These are phyloP conservation scores for Canna indica DNA, from an alignment of 176 grass and related monocot species.

Conservation along the genomic window DNA sequence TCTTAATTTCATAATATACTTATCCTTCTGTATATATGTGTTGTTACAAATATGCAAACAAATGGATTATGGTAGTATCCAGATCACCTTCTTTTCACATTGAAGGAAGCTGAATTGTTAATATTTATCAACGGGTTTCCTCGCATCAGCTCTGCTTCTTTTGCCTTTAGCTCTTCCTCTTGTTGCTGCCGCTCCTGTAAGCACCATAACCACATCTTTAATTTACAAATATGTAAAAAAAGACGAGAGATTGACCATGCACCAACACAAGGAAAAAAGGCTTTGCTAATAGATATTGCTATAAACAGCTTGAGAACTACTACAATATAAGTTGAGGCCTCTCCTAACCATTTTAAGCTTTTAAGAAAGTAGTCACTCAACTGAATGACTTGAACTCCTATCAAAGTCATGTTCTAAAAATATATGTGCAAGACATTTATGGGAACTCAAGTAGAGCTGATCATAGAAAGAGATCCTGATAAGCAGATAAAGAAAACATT, in stretches of 20 bases:
- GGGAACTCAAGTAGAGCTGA: too few species aligned
- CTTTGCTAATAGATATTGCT: too few species aligned
- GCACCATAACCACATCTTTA: too few species aligned
- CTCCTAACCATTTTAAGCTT: too few species aligned
- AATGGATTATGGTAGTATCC: background rate
- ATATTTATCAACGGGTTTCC: conserved; percentile 86
- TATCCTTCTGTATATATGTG: too few species aligned
- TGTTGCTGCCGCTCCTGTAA: conserved; percentile 54
- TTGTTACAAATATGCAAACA: background rate
- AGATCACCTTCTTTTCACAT: conserved; percentile 71
- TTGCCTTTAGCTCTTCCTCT: conserved; percentile 82
- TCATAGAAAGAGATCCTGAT: background rate
- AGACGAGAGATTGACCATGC: background rate
- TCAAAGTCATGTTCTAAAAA: too few species aligned
- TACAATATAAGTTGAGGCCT: too few species aligned
- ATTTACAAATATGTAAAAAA: background rate
- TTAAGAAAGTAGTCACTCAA: too few species aligned
- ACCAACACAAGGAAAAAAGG: background rate
- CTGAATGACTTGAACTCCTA: too few species aligned
- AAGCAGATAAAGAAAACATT: background rate
- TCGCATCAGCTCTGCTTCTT: conserved; percentile 82
- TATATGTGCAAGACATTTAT: too few species aligned
- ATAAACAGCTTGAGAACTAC: too few species aligned
- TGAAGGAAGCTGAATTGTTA: conserved; percentile 70
- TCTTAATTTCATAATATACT: too few species aligned